Evolutionary conservation across 306 rosid species (phyloP), one percentile per base, ranked within the genome.

Genomic region (Trichosanthes cucumerina): DNA sequence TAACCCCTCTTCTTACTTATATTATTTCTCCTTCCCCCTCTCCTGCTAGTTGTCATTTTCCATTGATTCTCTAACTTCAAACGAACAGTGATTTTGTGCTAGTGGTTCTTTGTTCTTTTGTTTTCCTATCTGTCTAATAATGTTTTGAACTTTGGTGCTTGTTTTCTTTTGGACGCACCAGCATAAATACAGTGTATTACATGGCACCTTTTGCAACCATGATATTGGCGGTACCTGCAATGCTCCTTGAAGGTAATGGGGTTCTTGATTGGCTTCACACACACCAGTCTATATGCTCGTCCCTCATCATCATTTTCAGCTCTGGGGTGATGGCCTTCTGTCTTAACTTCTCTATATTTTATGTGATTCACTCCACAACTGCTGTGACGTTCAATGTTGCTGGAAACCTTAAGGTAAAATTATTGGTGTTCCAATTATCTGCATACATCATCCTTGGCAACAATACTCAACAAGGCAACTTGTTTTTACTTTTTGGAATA

Each of bases 191-290:
- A 7, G 98, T 95, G 79, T 95, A 90, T 86, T 95, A 95, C 86
- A 95, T 95, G 98, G 97, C 98, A 24, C 98, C 98, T 79, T 91
- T 85, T 58, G 98, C 98, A 12, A 95, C 98, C 81, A 92, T 92
- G 97, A 95, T 95, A 82, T 88, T 95, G 96, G 96, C 93, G 4
- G 85, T 89, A 78, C 98, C 98, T 83, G 98, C 98, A 54, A 2
- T 83, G 78, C 88, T 95, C 78, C 93, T 95, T 13, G 98, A 95
- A 89, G 98, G 97, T 73, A 88, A 82, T 86, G 98, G 98, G 76
- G 73, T 95, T 78, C 50, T 89, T 60, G 96, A 95, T 71, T 95
- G 98, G 98, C 80, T 95, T 80, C 81, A 83, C 74, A 89, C 92
- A 36, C 93, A 92, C 84, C 84, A 89, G 78, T 84, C 87, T 80